Conservation (phyloP, 371 early-diverging fungal species). For the Mucor plumbeus region DNA sequence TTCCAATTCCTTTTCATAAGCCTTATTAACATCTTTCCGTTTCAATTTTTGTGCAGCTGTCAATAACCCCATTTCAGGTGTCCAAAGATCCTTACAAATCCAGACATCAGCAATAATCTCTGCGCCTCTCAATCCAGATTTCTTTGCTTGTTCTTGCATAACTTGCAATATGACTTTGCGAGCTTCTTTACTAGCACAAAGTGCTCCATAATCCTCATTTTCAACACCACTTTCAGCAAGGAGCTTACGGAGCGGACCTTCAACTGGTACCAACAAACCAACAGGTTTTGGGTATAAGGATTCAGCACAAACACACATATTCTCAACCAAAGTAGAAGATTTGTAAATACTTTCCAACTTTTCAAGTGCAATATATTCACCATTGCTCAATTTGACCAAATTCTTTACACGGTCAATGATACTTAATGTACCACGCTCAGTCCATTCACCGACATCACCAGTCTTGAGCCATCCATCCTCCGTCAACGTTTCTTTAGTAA, state of each 20-base stretch:
- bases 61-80: slow-evolving; percentile 79
- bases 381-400: slow-evolving; percentile 80
- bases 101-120: slow-evolving; percentile 75
- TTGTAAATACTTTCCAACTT: slow-evolving; percentile 95
- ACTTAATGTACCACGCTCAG: slow-evolving; percentile 66
- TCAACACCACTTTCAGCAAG: slow-evolving; percentile 34
- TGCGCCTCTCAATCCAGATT: slow-evolving; percentile 66
- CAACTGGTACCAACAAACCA: slow-evolving; percentile 75
- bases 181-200: slow-evolving; percentile 30
- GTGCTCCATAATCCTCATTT: slow-evolving; percentile 32
- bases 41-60: slow-evolving; percentile 95
- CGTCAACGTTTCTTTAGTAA: slow-evolving; percentile 77
- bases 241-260: slow-evolving; percentile 42
- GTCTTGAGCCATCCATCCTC: slow-evolving; percentile 91
- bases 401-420: slow-evolving; percentile 88
- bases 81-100: slow-evolving; percentile 86
- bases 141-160: slow-evolving; percentile 40
- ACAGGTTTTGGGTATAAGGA: slow-evolving; percentile 69
- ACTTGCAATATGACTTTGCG: slow-evolving; percentile 27
- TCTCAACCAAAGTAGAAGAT: slow-evolving; percentile 73
- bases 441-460: slow-evolving; percentile 91
- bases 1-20: slow-evolving; percentile 64
- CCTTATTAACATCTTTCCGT: slow-evolving; percentile 72
- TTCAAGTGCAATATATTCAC: slow-evolving; percentile 98
- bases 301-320: slow-evolving; percentile 89